Conservation (phyloP, 225 moss, liverwort and hornwort species). For the Physcomitrium patens region DNA sequence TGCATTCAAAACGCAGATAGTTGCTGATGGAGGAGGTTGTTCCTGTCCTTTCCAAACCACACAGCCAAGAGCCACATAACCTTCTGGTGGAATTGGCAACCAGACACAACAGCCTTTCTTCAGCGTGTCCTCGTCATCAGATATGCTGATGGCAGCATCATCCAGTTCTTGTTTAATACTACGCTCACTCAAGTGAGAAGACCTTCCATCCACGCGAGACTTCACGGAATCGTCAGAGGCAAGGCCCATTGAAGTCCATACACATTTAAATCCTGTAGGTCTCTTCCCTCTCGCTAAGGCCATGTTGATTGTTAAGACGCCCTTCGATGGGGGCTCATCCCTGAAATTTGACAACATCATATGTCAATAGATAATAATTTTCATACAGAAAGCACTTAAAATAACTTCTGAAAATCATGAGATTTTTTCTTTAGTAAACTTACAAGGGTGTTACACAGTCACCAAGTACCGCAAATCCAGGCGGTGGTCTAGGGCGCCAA, state of each 20-base stretch:
- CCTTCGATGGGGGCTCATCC: slow-evolving; percentile 85
- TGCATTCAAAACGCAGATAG: slow-evolving; percentile 76
- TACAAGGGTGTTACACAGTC: slow-evolving; percentile 90
- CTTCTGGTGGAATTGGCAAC: slow-evolving; percentile 63
- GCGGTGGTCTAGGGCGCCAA: slow-evolving; percentile 96
- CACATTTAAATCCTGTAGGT: slow-evolving; percentile 62
- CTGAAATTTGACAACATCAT: slow-evolving; percentile 35
- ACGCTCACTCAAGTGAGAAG: slow-evolving; percentile 30
- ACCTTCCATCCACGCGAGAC: slow-evolving; percentile 23
- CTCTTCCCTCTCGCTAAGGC: slow-evolving; percentile 80
- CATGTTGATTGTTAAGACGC: slow-evolving; percentile 84
- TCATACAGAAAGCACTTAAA: not conserved
- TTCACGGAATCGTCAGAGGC: slow-evolving; percentile 33
- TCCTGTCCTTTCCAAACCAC: slow-evolving; percentile 69
- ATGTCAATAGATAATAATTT: not conserved
- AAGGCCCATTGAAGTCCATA: slow-evolving; percentile 74
- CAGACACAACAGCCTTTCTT: slow-evolving; percentile 50
- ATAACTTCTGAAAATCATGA: not conserved
- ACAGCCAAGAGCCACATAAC: slow-evolving; percentile 62
- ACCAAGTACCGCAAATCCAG: slow-evolving; percentile 91
- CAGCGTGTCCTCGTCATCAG: slow-evolving; percentile 44
- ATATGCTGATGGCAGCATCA: slow-evolving; percentile 15
- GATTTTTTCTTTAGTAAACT: slow-evolving; percentile 18
- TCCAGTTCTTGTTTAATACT: slow-evolving; percentile 38
- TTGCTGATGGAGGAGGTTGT: slow-evolving; percentile 73